phyloP scores from a whole-genome alignment of 2,329 filamentous ascomycete genomes.

The Colletotrichum filicis region DNA sequence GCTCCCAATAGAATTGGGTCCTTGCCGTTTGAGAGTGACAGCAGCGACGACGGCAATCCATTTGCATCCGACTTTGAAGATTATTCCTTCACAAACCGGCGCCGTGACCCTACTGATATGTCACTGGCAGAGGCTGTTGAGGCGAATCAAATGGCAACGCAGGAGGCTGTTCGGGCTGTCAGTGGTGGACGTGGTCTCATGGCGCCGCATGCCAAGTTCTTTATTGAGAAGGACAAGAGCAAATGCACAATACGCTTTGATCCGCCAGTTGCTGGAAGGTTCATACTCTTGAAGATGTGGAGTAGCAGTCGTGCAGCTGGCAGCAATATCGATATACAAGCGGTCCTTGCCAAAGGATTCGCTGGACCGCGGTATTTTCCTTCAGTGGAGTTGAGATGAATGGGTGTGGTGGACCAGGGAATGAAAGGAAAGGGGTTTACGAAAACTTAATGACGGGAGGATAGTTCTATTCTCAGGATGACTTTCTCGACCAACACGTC shows the following conservation, averaged over 20 bases:
- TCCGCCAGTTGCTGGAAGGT: slow-evolving; percentile 82
- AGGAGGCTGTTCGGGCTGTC: slow-evolving; percentile 66
- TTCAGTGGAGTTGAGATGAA: slow-evolving; percentile 69
- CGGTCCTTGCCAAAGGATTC: slow-evolving; percentile 84
- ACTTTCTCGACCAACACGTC: background rate
- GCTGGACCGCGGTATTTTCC: slow-evolving; percentile 89
- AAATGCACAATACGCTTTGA: slow-evolving; percentile 90
- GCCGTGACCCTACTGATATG: slow-evolving; percentile 39
- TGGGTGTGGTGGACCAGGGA: background rate
- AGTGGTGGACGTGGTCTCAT: slow-evolving; percentile 71
- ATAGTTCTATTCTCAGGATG: background rate
- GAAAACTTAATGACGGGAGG: slow-evolving; percentile 8
- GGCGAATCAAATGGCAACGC: slow-evolving; percentile 63
- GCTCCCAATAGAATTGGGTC: slow-evolving; percentile 64
- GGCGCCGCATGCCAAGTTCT: slow-evolving; percentile 82
- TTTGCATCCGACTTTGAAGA: slow-evolving; percentile 44
- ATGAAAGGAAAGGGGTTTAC: background rate
- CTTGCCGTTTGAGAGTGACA: slow-evolving; percentile 65
- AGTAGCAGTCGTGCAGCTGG: slow-evolving; percentile 73
- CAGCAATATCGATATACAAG: slow-evolving; percentile 89
- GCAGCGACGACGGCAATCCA: slow-evolving; percentile 48
- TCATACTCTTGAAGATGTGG: slow-evolving; percentile 92
- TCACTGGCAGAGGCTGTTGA: slow-evolving; percentile 54
- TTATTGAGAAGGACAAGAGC: slow-evolving; percentile 83
- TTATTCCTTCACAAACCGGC: slow-evolving; percentile 38